Conservation (phyloP, 257 asterid genomes). For the Nicotiana paniculata region DNA sequence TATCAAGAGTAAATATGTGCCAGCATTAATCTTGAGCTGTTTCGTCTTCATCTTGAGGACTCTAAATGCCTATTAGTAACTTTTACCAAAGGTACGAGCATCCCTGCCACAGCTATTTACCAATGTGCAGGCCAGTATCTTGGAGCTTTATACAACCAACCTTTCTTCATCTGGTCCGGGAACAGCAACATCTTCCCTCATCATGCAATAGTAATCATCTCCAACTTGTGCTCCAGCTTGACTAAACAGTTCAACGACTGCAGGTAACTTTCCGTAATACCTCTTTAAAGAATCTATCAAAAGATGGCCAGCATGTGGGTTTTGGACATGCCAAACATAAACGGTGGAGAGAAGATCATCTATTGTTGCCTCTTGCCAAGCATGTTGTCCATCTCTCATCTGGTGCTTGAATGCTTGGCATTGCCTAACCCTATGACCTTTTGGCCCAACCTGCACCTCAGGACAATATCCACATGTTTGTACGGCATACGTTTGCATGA, state of each 20-base stretch:
- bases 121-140: not conserved
- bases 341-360: conserved; percentile 50
- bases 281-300: conserved; percentile 46
- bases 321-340: conserved; percentile 58
- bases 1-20: not conserved
- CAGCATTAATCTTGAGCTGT: not conserved
- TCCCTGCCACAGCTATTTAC: not conserved
- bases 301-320: conserved; percentile 2
- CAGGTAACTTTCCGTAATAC: conserved; percentile 69
- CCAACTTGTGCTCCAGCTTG: conserved; percentile 53
- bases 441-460: conserved; percentile 79
- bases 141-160: conserved; percentile 37
- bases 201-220: conserved; percentile 24
- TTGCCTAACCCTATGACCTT: conserved; percentile 69
- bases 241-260: conserved; percentile 50
- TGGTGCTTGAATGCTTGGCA: conserved; percentile 81
- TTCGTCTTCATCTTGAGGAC: not conserved
- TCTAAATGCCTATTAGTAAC: not conserved
- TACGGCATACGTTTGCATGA: conserved; percentile 49
- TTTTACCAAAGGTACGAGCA: not conserved
- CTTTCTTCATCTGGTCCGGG: conserved; percentile 52
- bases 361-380: conserved; percentile 66
- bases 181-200: conserved; percentile 49
- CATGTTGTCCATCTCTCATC: conserved; percentile 82
- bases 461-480: conserved; percentile 63